A percentile compares a stretch with the other conserved stretches of the same genome.
Conservation (phyloP, 352 stramenopile genomes). For the Phytophthora podocarpi region DNA sequence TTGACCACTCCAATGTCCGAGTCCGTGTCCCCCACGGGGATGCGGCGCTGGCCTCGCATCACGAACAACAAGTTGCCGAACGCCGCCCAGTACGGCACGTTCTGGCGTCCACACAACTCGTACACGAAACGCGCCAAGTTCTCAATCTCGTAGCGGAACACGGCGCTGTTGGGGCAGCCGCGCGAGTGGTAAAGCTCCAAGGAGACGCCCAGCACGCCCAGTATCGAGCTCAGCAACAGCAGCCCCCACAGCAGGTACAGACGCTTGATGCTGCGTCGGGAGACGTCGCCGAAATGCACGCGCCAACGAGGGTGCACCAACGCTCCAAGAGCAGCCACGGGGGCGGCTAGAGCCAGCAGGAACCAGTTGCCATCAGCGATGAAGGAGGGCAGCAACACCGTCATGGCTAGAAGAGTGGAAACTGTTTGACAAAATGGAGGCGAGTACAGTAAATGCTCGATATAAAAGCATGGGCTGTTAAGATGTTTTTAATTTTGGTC, state of each 20-base stretch:
- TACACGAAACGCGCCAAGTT: conserved; percentile 69
- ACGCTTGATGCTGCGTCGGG: conserved; percentile 27
- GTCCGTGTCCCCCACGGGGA: conserved; percentile 79
- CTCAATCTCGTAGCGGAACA: conserved; percentile 79
- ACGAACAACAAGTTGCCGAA: conserved; percentile 84
- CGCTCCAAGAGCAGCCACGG: conserved; percentile 30
- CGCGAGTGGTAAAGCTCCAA: conserved; percentile 69
- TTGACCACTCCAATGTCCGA: conserved; percentile 80
- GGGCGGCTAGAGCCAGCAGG: conserved; percentile 41
- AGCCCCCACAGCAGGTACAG: conserved; percentile 49
- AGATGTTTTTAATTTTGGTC: background rate
- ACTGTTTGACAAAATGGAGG: too few species aligned
- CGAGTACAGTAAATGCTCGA: too few species aligned
- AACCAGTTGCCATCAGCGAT: conserved; percentile 75
- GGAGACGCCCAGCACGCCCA: conserved; percentile 44
- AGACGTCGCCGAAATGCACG: conserved; percentile 25
- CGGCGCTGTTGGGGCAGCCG: conserved; percentile 63
- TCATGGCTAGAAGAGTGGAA: conserved; percentile 52
- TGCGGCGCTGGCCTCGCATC: conserved; percentile 59
- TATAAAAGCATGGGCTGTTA: background rate
- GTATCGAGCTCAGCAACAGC: conserved; percentile 35
- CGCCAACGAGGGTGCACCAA: conserved; percentile 54
- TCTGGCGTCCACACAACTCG: conserved; percentile 49
- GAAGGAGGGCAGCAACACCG: conserved; percentile 68
- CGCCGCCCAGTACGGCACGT: conserved; percentile 68